Conservation (phyloP, 805 yeast genomes). For the Maudiozyma bulderi region DNA sequence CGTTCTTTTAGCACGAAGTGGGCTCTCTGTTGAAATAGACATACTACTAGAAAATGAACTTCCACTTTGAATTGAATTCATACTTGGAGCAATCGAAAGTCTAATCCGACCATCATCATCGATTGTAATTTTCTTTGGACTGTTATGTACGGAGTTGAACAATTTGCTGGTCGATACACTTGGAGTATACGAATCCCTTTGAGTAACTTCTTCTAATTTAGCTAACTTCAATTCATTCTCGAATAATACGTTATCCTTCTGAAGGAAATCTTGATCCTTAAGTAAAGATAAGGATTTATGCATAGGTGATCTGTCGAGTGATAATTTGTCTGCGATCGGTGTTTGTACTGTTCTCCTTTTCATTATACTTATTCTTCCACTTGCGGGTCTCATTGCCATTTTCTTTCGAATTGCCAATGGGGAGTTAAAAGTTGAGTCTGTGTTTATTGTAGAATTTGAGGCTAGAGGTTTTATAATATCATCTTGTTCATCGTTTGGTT, state of each 20-base stretch:
- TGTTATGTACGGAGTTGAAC: constrained; percentile 14
- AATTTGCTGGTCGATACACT: constrained; percentile 21
- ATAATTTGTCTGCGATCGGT: neutral
- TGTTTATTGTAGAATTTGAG: neutral
- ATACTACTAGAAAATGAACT: constrained; percentile 11
- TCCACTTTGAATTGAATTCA: constrained; percentile 20
- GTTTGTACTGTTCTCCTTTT: constrained; percentile 7
- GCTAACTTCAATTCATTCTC: constrained; percentile 14
- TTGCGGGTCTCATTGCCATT: constrained; percentile 20
- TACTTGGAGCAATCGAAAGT: constrained; percentile 23
- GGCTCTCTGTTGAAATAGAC: neutral
- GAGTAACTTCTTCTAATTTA: constrained; percentile 9
- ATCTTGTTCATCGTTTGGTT: neutral
- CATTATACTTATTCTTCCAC: constrained; percentile 27
- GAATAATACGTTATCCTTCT: constrained; percentile 15
- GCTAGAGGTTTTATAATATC: neutral
- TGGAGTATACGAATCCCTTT: constrained; percentile 6
- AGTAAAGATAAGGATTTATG: neutral
- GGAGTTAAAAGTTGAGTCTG: neutral
- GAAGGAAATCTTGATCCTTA: constrained; percentile 8
- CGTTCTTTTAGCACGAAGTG: neutral
- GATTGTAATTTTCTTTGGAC: constrained; percentile 3
- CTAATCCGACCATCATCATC: constrained; percentile 3
- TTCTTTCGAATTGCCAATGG: constrained; percentile 7
- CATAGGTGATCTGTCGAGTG: neutral